Conservation (phyloP, 2,329 filamentous ascomycete species). For the Cladosporium sp. region DNA sequence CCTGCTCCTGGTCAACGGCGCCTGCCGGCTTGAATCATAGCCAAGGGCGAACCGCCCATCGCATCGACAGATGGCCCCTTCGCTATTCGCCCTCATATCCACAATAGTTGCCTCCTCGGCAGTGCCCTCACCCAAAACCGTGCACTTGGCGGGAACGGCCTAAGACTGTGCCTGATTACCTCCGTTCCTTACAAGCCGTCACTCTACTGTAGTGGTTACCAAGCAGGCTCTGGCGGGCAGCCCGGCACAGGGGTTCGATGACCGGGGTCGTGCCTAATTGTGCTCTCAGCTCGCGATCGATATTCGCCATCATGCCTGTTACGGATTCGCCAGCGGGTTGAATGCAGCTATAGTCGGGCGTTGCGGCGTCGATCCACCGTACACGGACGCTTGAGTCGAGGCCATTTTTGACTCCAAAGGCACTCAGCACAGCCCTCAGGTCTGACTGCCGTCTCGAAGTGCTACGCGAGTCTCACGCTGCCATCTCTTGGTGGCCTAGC, state of each 20-base stretch:
- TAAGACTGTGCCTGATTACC: background rate
- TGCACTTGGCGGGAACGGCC: conserved; percentile 5
- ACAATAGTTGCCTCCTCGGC: background rate
- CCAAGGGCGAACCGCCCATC: background rate
- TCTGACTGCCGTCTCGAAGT: background rate
- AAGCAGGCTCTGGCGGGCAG: background rate
- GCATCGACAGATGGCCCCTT: background rate
- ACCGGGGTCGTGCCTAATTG: conserved; percentile 10
- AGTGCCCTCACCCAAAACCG: background rate
- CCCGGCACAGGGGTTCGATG: background rate
- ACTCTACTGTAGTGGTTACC: background rate
- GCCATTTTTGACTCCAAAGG: background rate
- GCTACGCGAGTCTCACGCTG: conserved; percentile 6
- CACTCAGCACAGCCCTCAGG: background rate
- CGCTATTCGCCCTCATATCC: background rate
- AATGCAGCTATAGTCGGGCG: conserved; percentile 5
- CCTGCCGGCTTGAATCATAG: background rate
- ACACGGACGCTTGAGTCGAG: conserved; percentile 2
- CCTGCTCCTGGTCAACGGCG: background rate
- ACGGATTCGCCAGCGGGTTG: background rate
- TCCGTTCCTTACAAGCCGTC: background rate
- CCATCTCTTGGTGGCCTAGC: background rate
- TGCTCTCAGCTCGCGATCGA: background rate
- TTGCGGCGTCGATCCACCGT: background rate
- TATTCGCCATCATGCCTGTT: background rate